Conservation (phyloP, 148 eudicot species). For the Cornus florida region DNA sequence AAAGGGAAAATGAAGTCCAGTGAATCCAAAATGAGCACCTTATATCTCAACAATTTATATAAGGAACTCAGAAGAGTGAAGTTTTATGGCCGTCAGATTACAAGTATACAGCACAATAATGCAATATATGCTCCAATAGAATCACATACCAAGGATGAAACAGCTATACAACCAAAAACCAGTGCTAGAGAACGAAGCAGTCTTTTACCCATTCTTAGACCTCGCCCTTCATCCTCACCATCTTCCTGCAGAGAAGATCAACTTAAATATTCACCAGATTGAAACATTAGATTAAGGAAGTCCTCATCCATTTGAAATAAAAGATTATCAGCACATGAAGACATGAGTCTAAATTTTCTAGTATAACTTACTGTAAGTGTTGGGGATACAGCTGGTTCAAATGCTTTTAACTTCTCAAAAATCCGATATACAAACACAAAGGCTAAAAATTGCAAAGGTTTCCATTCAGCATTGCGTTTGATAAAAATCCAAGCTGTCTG, state of each 20-base stretch:
- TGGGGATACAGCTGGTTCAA: conserved; percentile 63
- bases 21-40: not conserved
- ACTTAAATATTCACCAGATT: conserved; percentile 13
- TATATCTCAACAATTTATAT: not conserved
- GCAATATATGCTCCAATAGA: conserved; percentile 1
- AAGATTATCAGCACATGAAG: not conserved
- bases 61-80: not conserved
- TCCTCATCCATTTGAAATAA: not conserved
- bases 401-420: conserved; percentile 84
- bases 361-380: conserved; percentile 52
- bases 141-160: conserved; percentile 75
- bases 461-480: conserved; percentile 74
- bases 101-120: not conserved
- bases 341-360: not conserved
- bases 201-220: conserved; percentile 82
- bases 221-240: conserved; percentile 83
- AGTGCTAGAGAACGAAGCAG: conserved; percentile 75
- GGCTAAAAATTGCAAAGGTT: conserved; percentile 81
- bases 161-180: conserved; percentile 81
- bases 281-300: conserved; percentile 7
- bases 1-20: too few species aligned
- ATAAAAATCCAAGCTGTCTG: conserved; percentile 84
- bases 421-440: conserved; percentile 77
- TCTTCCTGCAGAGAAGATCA: conserved; percentile 68
- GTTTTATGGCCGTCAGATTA: not conserved